Conservation (phyloP, 257 asterid species). For the Agastache rugosa region DNA sequence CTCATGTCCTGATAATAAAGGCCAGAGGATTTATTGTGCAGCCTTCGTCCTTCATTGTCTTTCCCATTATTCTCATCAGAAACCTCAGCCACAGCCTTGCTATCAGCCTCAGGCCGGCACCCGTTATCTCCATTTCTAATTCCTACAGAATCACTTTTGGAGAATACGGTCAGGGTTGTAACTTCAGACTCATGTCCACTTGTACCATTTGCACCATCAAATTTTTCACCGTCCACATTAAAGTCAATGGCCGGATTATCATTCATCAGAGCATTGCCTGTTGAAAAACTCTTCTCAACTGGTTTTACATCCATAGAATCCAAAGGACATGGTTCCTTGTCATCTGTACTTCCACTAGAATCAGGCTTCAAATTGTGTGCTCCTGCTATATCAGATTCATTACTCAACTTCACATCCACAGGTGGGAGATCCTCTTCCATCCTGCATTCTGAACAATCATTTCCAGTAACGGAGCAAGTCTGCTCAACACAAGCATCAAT, state of each 20-base stretch:
- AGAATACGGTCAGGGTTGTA: slow-evolving; percentile 35
- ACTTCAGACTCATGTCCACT: slow-evolving; percentile 37
- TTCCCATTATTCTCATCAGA: slow-evolving; percentile 39
- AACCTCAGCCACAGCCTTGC: slow-evolving; percentile 38
- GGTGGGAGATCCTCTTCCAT: slow-evolving; percentile 49
- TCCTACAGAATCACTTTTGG: slow-evolving; percentile 34
- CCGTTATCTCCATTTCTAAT: slow-evolving; percentile 42
- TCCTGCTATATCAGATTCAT: slow-evolving; percentile 47
- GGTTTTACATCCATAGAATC: slow-evolving; percentile 47
- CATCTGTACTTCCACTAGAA: slow-evolving; percentile 42
- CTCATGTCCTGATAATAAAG: slow-evolving; percentile 59
- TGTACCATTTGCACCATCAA: slow-evolving; percentile 41
- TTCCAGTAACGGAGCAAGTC: slow-evolving; percentile 48
- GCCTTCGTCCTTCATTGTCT: slow-evolving; percentile 41
- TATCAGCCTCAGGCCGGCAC: slow-evolving; percentile 39
- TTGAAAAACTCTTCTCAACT: slow-evolving; percentile 33
- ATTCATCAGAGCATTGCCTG: slow-evolving; percentile 37
- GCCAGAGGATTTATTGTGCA: slow-evolving; percentile 66
- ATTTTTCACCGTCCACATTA: slow-evolving; percentile 38
- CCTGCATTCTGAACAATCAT: slow-evolving; percentile 51
- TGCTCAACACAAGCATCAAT: slow-evolving; percentile 67
- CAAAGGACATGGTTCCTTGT: slow-evolving; percentile 38
- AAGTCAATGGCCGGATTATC: slow-evolving; percentile 48
- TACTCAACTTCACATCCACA: slow-evolving; percentile 37
- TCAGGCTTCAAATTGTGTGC: slow-evolving; percentile 45